Evolutionary conservation across 1,284 basidiomycete species (phyloP).

Genomic region (Inonotus hispidus): DNA sequence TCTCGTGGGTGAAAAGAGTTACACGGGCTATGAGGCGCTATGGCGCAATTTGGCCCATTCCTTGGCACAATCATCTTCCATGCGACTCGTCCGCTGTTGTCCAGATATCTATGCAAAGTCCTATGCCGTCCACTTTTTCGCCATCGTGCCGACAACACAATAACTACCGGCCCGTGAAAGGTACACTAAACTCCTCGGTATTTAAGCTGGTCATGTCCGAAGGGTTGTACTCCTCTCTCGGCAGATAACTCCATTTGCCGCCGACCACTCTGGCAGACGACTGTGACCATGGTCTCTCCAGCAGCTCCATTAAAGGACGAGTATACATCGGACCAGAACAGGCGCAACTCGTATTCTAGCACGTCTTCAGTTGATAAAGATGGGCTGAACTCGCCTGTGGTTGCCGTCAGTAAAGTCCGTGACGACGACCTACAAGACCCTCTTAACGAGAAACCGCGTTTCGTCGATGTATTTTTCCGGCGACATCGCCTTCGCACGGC

Average conservation of each 20-base stretch:
- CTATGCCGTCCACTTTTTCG: not conserved
- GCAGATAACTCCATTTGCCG: not conserved
- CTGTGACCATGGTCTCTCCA: not conserved
- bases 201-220: not conserved
- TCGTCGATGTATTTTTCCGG: conserved; percentile 20
- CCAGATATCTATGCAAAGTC: no score
- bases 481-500: conserved; percentile 19
- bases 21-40: not conserved
- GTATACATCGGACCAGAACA: not conserved
- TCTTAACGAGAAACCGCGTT: conserved; percentile 17
- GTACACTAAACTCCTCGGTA: not conserved
- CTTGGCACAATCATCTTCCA: not conserved
- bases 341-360: not conserved
- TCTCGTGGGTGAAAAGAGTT: no score
- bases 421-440: conserved; percentile 16
- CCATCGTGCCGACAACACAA: not conserved
- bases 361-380: not conserved
- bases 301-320: not conserved
- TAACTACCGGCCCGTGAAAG: not conserved
- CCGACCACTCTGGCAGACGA: not conserved
- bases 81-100: not conserved
- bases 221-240: not conserved
- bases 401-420: not conserved
- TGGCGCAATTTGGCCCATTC: not conserved
- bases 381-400: not conserved